A percentile compares a stretch with the other conserved stretches of the same genome.
Conservation (phyloP, 352 stramenopile genomes). For the Hyaloperonospora arabidopsidis region DNA sequence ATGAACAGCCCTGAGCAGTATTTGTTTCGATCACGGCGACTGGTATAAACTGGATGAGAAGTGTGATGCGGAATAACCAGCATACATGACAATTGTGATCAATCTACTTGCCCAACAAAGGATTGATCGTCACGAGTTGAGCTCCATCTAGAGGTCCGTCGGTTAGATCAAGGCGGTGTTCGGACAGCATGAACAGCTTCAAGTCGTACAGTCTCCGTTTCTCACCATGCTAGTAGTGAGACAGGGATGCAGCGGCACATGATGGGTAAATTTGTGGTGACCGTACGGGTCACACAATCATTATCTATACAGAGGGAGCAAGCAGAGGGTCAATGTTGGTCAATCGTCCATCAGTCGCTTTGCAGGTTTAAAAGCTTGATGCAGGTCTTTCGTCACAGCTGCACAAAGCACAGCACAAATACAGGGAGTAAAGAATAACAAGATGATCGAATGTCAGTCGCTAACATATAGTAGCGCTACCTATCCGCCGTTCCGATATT, state of each 20-base stretch:
- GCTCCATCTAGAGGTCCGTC: conserved; percentile 88
- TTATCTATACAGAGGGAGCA: not conserved
- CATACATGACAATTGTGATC: no score
- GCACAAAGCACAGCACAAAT: not conserved
- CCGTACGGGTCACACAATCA: not conserved
- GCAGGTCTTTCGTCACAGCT: conserved; percentile 87
- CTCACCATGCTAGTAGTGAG: conserved; percentile 51
- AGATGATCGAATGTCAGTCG: no score
- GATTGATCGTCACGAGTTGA: conserved; percentile 85
- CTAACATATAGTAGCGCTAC: conserved; percentile 13
- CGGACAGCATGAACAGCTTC: conserved; percentile 88
- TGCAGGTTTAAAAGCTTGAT: conserved; percentile 91
- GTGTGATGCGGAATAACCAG: no score
- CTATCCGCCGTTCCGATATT: conserved; percentile 85
- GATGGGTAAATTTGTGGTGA: no score
- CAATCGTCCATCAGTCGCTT: conserved; percentile 58
- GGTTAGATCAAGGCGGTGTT: conserved; percentile 63
- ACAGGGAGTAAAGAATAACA: not conserved
- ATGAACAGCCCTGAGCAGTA: no score
- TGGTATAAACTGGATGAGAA: no score
- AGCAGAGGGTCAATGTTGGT: no score
- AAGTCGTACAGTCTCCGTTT: conserved; percentile 90
- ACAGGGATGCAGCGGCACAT: no score
- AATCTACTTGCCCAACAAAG: conserved; percentile 18
- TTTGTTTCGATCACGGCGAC: no score